phyloP scores from a whole-genome alignment of 2,329 filamentous ascomycete species.

The Microcyclosporella mali region DNA sequence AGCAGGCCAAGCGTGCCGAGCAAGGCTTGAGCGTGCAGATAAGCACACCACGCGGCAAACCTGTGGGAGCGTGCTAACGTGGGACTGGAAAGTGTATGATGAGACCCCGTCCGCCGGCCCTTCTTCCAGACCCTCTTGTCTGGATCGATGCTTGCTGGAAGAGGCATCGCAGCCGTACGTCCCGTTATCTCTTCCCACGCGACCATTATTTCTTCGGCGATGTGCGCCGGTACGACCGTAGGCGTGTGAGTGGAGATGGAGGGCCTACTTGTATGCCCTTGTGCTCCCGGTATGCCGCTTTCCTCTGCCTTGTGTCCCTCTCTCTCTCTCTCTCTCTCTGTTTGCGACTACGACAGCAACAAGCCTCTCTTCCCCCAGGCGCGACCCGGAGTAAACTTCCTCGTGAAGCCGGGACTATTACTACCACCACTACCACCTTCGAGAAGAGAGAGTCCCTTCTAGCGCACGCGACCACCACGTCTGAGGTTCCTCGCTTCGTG shows the following conservation, averaged over 20 bases:
- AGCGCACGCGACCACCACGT: background rate
- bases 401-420: constrained; percentile 15
- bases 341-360: background rate
- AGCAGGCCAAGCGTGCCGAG: too few relatives aligned
- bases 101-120: too few relatives aligned
- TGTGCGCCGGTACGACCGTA: background rate
- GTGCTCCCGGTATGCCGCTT: background rate
- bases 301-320: background rate
- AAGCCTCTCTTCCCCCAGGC: background rate
- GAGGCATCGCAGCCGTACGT: background rate
- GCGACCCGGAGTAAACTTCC: constrained; percentile 16
- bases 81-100: too few relatives aligned
- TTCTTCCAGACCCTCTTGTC: too few relatives aligned
- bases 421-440: background rate
- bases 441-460: background rate
- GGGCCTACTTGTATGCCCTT: background rate
- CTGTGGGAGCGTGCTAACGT: too few relatives aligned
- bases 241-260: background rate
- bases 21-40: too few relatives aligned
- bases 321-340: background rate
- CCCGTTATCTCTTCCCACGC: background rate
- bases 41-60: too few relatives aligned
- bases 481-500: background rate
- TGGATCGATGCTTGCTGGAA: background rate
- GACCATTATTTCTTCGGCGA: background rate